A percentile compares a stretch with the other conserved stretches of the same genome.
These are phyloP conservation scores for Avena insularis DNA, from an alignment of 176 grass and related monocot genomes.

Conservation along the genomic window DNA sequence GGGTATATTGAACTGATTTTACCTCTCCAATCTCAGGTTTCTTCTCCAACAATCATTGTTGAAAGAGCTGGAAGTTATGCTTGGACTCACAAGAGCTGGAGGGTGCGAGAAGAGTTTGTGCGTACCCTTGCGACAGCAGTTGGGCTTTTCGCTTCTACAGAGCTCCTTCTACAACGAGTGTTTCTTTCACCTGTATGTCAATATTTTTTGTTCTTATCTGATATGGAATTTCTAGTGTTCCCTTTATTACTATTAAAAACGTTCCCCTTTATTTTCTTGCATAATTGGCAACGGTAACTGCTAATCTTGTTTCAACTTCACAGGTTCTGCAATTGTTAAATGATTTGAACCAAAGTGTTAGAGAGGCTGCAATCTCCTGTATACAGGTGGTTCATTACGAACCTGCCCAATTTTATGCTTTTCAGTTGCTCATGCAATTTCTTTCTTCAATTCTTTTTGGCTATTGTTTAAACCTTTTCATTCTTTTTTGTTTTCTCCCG, in stretches of 20 bases:
- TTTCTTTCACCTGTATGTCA: constrained; percentile 80
- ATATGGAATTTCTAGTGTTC: constrained; percentile 10
- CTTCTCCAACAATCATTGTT: constrained; percentile 88
- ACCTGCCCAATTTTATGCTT: not conserved
- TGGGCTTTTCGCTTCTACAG: constrained; percentile 87
- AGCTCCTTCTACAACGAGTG: constrained; percentile 78
- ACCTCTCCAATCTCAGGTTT: constrained; percentile 57
- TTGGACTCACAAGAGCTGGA: constrained; percentile 92
- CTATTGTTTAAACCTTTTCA: constrained; percentile 21
- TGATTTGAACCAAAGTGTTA: constrained; percentile 86
- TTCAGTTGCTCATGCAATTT: constrained; percentile 33
- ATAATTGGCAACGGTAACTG: constrained; percentile 16
- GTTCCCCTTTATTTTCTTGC: not conserved
- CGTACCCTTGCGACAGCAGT: constrained; percentile 74
- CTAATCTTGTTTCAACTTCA: constrained; percentile 46
- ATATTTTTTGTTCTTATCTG: not conserved
- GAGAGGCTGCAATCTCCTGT: constrained; percentile 84
- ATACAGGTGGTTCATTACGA: constrained; percentile 61
- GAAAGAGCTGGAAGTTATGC: constrained; percentile 96
- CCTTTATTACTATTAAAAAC: constrained; percentile 1
- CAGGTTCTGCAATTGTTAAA: constrained; percentile 84
- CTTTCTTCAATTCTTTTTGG: constrained; percentile 22
- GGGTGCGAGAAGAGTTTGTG: constrained; percentile 86
- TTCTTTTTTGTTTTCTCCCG: not conserved
- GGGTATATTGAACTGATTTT: constrained; percentile 19